Percentiles rank a stretch among this genome's conserved stretches.
phyloP scores from a whole-genome alignment of 345 rosid species.

The Dovyalis caffra region DNA sequence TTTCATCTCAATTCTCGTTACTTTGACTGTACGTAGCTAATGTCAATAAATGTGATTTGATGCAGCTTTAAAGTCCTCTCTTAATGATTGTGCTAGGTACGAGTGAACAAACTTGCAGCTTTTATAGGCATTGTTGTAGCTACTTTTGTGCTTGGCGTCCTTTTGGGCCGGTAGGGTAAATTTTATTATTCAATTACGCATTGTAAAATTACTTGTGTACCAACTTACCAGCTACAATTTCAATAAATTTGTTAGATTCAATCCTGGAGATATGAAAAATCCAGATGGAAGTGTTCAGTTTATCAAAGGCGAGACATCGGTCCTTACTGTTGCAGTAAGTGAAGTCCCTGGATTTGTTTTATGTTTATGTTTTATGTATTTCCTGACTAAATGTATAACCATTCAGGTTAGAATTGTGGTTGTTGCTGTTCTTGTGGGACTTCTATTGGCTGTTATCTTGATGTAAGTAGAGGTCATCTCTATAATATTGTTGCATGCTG shows the following conservation, averaged over 20 bases:
- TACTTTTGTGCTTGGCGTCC: conserved; percentile 66
- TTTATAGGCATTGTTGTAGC: conserved; percentile 94
- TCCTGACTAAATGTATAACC: conserved; percentile 29
- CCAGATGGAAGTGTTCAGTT: conserved; percentile 57
- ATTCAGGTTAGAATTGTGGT: conserved; percentile 94
- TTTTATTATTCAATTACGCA: conserved; percentile 9
- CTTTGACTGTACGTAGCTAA: conserved; percentile 4
- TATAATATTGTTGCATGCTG: conserved; percentile 10
- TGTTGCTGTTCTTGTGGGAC: conserved; percentile 99
- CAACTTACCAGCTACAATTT: conserved; percentile 13
- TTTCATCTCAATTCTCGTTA: conserved; percentile 25
- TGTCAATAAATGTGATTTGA: conserved; percentile 5
- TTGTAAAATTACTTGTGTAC: conserved; percentile 10
- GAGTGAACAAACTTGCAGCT: conserved; percentile 97
- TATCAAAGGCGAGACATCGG: conserved; percentile 57
- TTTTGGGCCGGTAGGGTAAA: conserved; percentile 62
- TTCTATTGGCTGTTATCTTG: conserved; percentile 97
- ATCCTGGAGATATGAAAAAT: conserved; percentile 70
- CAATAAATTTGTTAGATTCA: conserved; percentile 50
- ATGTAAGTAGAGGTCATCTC: conserved; percentile 58
- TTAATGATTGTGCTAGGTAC: conserved; percentile 56
- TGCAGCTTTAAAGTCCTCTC: conserved; percentile 15
- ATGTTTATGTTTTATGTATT: conserved; percentile 6
- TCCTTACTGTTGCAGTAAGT: conserved; percentile 91
- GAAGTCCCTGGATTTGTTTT: conserved; percentile 11